These are phyloP conservation scores for Drechslera avenae DNA, from an alignment of 2,329 filamentous ascomycete species.

Conservation along the genomic window DNA sequence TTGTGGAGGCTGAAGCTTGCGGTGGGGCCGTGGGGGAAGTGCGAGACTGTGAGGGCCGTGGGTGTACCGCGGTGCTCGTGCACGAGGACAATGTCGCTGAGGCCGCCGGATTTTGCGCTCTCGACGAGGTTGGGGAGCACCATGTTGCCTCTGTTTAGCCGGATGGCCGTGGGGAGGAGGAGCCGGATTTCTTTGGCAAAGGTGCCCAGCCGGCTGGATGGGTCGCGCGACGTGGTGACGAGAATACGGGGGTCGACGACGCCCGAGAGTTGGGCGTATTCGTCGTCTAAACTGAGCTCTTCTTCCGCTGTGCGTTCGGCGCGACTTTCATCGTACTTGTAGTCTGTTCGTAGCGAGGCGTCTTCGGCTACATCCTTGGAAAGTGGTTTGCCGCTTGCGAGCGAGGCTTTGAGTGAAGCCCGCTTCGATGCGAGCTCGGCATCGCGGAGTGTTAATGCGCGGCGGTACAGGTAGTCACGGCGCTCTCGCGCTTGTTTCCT, in stretches of 20 bases:
- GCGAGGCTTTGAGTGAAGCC: conserved; percentile 80
- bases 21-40: conserved; percentile 87
- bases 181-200: conserved; percentile 93
- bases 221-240: conserved; percentile 79
- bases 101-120: conserved; percentile 77
- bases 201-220: conserved; percentile 66
- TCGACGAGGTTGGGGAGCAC: conserved; percentile 83
- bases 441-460: conserved; percentile 76
- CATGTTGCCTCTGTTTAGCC: conserved; percentile 89
- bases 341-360: conserved; percentile 81
- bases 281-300: conserved; percentile 78
- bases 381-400: conserved; percentile 87
- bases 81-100: conserved; percentile 74
- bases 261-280: conserved; percentile 89
- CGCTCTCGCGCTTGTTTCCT: conserved; percentile 72
- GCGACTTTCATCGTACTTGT: conserved; percentile 88
- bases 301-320: conserved; percentile 70
- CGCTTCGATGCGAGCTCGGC: conserved; percentile 92
- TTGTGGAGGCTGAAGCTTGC: conserved; percentile 90
- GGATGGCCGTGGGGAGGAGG: conserved; percentile 81
- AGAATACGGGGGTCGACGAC: conserved; percentile 87
- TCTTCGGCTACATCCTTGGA: conserved; percentile 85
- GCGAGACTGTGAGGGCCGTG: conserved; percentile 84
- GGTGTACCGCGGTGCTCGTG: conserved; percentile 91
- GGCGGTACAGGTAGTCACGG: conserved; percentile 80